Conservation (phyloP, 2,329 filamentous ascomycete genomes). For the Cryoendolithus antarcticus region DNA sequence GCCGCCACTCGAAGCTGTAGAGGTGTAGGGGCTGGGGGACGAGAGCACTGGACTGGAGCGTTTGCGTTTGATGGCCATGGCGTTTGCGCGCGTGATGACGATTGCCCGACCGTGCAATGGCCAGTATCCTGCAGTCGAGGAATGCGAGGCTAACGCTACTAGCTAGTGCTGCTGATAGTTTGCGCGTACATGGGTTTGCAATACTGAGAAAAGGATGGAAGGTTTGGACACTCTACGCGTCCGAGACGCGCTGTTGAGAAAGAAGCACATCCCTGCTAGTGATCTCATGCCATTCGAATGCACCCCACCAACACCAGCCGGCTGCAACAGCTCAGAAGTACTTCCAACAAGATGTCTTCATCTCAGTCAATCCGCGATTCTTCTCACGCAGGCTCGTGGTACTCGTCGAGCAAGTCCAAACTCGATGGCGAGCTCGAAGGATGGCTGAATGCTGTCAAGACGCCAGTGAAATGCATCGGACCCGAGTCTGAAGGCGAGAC, state of each 20-base stretch:
- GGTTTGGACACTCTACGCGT: too few species aligned
- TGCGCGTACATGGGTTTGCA: too few species aligned
- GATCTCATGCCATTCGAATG: not conserved
- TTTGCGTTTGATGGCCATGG: conserved; percentile 48
- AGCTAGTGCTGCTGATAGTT: too few species aligned
- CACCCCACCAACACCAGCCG: not conserved
- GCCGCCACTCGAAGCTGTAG: conserved; percentile 20
- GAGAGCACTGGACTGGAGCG: conserved; percentile 35
- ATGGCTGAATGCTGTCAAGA: conserved; percentile 60
- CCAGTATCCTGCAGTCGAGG: not conserved
- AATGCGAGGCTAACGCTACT: too few species aligned
- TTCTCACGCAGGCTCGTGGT: conserved; percentile 82
- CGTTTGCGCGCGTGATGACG: not conserved
- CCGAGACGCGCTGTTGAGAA: too few species aligned
- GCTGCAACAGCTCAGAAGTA: not conserved
- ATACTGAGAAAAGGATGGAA: too few species aligned
- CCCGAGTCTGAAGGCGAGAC: conserved; percentile 28
- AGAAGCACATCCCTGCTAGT: not conserved
- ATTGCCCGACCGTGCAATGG: not conserved
- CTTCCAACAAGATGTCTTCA: conserved; percentile 10
- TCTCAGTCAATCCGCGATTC: conserved; percentile 40
- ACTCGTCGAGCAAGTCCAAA: conserved; percentile 47
- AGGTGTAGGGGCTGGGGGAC: conserved; percentile 27
- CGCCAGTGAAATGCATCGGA: conserved; percentile 49
- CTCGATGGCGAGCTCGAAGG: conserved; percentile 59